Base-by-base conservation (phyloP, 2,329 filamentous ascomycete species). In the Pseudophaeomoniella oleicola region DNA sequence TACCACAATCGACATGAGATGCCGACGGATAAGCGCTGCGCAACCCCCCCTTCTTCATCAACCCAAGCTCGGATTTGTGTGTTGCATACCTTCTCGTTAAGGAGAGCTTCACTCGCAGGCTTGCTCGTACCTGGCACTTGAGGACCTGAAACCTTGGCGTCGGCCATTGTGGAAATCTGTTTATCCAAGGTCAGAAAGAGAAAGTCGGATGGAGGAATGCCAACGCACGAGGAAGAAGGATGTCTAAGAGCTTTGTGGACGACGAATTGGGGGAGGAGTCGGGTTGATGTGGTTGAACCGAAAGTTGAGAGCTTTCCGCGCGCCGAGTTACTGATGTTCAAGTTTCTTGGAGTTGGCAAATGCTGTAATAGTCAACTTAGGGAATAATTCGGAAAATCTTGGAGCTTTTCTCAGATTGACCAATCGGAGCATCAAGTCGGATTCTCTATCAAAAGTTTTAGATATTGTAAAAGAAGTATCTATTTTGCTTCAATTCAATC, bases 41-140 rank as follows among this genome's bases (percentile, higher is more conserved):
- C n/a, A n/a, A n/a, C n/a, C n/a, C n/a, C n/a, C n/a, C n/a, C n/a
- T n/a, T n/a, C n/a, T n/a, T n/a, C n/a, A n/a, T n/a, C n/a, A n/a
- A n/a, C n/a, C n/a, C n/a, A n/a, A n/a, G n/a, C n/a, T n/a, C n/a
- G n/a, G n/a, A n/a, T n/a, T n/a, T n/a, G n/a, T n/a, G n/a, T n/a
- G n/a, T n/a, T n/a, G n/a, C 54, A 46, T 77, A 94, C 90, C 86
- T 98, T 98, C 68, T 98, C 90, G 65, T 96, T 96, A 57, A 98
- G 75, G 54, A 98, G 77, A 56, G 88, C 84, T 71, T 98, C 90
- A 71, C 88, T 96, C 66, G 94, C 81, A 46, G 90, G 88, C 63
- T 74, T 72, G 51, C 84, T 76, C 60, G 80, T 72, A 57, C 81
- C 71, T 46, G 75, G 70, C 59, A 72, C 69, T 51, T 76, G 70